These are phyloP conservation scores for Pythium sp. DNA, from an alignment of 352 stramenopile species.

Conservation along the genomic window DNA sequence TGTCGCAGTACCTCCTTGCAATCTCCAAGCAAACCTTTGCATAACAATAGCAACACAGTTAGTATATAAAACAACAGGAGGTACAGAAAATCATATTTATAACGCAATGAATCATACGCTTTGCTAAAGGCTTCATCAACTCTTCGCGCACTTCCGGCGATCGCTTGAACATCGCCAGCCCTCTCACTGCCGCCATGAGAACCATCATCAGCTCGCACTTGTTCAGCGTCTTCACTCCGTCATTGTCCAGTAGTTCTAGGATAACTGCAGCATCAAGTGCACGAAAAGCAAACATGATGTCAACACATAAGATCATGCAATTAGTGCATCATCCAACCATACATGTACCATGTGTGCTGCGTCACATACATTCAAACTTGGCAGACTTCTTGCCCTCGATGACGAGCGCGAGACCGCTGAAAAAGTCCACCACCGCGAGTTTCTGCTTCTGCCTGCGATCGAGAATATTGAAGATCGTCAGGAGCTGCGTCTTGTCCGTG, in stretches of 20 bases:
- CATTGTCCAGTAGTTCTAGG: constrained; percentile 60
- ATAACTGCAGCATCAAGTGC: constrained; percentile 34
- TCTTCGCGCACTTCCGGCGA: constrained; percentile 28
- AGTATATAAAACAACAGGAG: neutral
- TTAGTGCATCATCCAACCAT: neutral
- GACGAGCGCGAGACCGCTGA: constrained; percentile 52
- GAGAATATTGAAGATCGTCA: constrained; percentile 42
- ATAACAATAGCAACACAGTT: neutral
- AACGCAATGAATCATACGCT: constrained; percentile 26
- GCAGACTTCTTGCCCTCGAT: constrained; percentile 59
- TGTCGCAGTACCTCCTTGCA: constrained; percentile 35
- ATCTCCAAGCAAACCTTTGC: constrained; percentile 49
- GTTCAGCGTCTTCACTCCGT: constrained; percentile 53
- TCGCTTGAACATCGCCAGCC: constrained; percentile 53
- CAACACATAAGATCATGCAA: neutral
- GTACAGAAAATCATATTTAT: neutral
- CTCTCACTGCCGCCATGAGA: constrained; percentile 37
- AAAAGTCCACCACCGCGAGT: constrained; percentile 54
- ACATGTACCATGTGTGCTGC: neutral
- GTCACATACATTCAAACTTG: constrained; percentile 62
- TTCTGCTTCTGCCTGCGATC: constrained; percentile 27
- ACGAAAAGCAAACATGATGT: neutral
- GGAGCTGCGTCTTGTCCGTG: constrained; percentile 37
- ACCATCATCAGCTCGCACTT: constrained; percentile 62
- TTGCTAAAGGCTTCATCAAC: constrained; percentile 38